Evolutionary conservation across 768 basidiomycete species (phyloP), one percentile per base, ranked within the genome.

Genomic region (Leccinum subgranulosum): DNA sequence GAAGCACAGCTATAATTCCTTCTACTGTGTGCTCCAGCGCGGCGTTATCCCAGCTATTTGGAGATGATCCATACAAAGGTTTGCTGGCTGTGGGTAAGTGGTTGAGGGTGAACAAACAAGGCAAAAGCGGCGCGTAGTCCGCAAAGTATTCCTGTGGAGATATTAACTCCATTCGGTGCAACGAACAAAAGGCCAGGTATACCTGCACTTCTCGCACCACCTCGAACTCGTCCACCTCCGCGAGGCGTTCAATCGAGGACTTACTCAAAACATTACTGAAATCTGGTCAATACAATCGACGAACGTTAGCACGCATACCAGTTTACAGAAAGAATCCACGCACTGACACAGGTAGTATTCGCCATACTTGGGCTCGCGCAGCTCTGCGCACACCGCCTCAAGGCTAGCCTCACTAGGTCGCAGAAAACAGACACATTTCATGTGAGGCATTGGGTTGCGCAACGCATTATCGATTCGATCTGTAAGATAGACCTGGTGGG

Each of bases 341-440:
- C 79, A 93, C 96, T 89, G 84, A 98, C 96, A 99, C 70, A 99
- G 77, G 81, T 96, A 98, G 76, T 99, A 99, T 76, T 94, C 94
- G 71, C 94, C 94, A 67, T 98, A 99, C 74, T 90, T 90, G 10
- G 95, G 96, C 66, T 93, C 89, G 36, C 80, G 81, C 33, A 99
- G 79, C 69, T 99, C 97, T 55, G 82, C 77, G 63, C 88, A 89
- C 55, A 98, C 79, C 25, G 88, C 89, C 55, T 86, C 85, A 34
- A 99, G 77, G 68, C 92, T 94, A 29, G 88, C 85, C 49, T 91
- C 87, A 55, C 81, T 88, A 39, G 86, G 86, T 52, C 93, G 86
- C 9, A 99, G 79, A 69, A 99, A 94, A 72, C 93, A 96, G 53
- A 98, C 85, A 69, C 97, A 98, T 75, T 95, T 96, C 83, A 99